Evolutionary conservation across 2,329 filamentous ascomycete species (phyloP), one percentile per base, ranked within the genome.

Genomic region (Ceratocystis cubensis): DNA sequence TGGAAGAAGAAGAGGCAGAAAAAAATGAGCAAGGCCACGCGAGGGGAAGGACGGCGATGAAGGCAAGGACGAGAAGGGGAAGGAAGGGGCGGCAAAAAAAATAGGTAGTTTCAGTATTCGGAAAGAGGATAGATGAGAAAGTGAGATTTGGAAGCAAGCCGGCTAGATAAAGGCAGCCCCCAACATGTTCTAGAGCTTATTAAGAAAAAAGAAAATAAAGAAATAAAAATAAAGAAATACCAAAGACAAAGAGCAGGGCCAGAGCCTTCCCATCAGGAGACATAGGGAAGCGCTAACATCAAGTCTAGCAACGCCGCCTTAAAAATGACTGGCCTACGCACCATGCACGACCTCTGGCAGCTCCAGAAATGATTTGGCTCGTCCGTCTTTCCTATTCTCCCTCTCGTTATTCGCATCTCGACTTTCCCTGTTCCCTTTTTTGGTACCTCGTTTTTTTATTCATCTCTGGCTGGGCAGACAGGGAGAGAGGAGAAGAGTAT

Each of bases 191-290:
- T 37, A 10, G 33, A 10, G 33, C 2, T 10, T 13, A 65, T 41
- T 17, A 59, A 61, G 50, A 41, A 46, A 61, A 63, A 65, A 53
- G 61, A 46, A 63, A 62, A 37, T 8, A 46, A 62, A 62, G 30
- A 57, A 63, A 22, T 37, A n/a, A 41, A 41, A 46, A n/a, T 25
- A 17, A 50, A 4, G 15, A 44, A 2, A 37, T 10, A 20, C 5
- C 30, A 0, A 7, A 33, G 1, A 33, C 30, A 33, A 33, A 33
- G 30, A 33, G 30, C 30, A 7, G 30, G 0, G 30, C 30, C 1
- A 7, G 30, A 33, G 30, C 5, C 17, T 13, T 37, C 25, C 5
- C 17, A 41, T 37, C 25, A 17, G n/a, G 25, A 25, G 2, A 22
- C 1, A 37, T 44, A 61, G 20, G 46, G 46, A 50, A 50, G 20